Conservation (phyloP, 345 rosid species). For the Gossypium longicalyx region DNA sequence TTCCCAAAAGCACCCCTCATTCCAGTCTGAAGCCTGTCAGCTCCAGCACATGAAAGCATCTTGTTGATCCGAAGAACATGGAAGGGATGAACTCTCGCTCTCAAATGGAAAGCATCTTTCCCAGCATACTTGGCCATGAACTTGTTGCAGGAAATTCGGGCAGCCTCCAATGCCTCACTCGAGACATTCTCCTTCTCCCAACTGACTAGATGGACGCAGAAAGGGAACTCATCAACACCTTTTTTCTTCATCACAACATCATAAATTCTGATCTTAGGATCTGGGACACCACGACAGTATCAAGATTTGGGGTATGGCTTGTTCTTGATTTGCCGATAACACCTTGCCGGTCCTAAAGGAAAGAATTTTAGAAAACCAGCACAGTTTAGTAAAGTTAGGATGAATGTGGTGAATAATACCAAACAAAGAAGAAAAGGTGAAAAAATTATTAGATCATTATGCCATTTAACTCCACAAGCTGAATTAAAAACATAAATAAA, state of each 20-base stretch:
- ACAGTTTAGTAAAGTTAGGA: background rate
- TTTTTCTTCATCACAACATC: slow-evolving; percentile 63
- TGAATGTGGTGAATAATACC: background rate
- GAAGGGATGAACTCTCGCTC: slow-evolving; percentile 56
- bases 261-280: slow-evolving; percentile 55
- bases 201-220: slow-evolving; percentile 56
- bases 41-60: slow-evolving; percentile 72
- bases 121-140: slow-evolving; percentile 58
- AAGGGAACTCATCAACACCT: slow-evolving; percentile 58
- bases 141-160: slow-evolving; percentile 62
- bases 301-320: slow-evolving; percentile 60
- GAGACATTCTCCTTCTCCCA: slow-evolving; percentile 64
- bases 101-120: slow-evolving; percentile 54
- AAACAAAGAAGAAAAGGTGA: background rate
- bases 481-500: background rate
- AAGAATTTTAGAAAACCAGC: background rate
- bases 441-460: too few relatives aligned
- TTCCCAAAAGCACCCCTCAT: slow-evolving; percentile 64
- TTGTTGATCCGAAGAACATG: slow-evolving; percentile 55
- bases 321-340: slow-evolving; percentile 50
- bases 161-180: slow-evolving; percentile 60
- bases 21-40: slow-evolving; percentile 63
- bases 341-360: slow-evolving; percentile 29
- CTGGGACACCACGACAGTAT: slow-evolving; percentile 57
- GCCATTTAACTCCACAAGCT: too few relatives aligned